Evolutionary conservation across 2,329 filamentous ascomycete species (phyloP).

Genomic region (Sclerotinia minor): DNA sequence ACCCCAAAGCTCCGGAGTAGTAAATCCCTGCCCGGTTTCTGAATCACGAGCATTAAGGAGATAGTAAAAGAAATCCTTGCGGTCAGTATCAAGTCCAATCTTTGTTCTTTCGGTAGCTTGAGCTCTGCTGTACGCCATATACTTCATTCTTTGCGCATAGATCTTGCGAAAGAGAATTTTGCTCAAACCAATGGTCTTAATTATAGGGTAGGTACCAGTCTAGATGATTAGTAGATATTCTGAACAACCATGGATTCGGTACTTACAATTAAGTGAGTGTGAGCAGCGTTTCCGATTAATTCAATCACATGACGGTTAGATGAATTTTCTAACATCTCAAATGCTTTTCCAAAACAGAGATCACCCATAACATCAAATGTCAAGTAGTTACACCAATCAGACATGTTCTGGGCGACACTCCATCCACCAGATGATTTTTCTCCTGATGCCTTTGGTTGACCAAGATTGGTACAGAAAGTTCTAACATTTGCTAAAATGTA

Average conservation of each 20-base stretch:
- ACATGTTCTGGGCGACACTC: constrained; percentile 61
- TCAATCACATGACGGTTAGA: constrained; percentile 67
- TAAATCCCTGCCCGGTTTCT: constrained; percentile 56
- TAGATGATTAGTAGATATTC: constrained; percentile 24
- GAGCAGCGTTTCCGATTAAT: constrained; percentile 66
- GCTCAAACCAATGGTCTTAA: constrained; percentile 66
- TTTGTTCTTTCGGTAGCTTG: constrained; percentile 68
- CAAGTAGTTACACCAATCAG: constrained; percentile 46
- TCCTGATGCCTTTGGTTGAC: constrained; percentile 41
- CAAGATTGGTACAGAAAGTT: constrained; percentile 62
- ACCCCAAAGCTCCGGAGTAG: constrained; percentile 42
- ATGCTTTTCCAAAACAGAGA: constrained; percentile 52
- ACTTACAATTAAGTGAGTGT: constrained; percentile 64
- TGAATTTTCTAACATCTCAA: constrained; percentile 49
- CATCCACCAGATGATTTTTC: constrained; percentile 46
- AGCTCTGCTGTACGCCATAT: constrained; percentile 69
- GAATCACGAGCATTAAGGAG: constrained; percentile 70
- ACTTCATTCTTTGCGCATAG: constrained; percentile 64
- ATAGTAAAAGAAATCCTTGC: constrained; percentile 73
- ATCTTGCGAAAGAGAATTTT: constrained; percentile 67
- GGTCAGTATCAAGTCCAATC: constrained; percentile 58
- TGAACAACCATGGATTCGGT: background rate
- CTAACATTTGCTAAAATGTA: constrained; percentile 43
- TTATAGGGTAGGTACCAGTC: constrained; percentile 65
- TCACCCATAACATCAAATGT: constrained; percentile 55